These are phyloP conservation scores for Cordyceps pruinosa DNA, from an alignment of 2,329 filamentous ascomycete genomes.

Conservation along the genomic window DNA sequence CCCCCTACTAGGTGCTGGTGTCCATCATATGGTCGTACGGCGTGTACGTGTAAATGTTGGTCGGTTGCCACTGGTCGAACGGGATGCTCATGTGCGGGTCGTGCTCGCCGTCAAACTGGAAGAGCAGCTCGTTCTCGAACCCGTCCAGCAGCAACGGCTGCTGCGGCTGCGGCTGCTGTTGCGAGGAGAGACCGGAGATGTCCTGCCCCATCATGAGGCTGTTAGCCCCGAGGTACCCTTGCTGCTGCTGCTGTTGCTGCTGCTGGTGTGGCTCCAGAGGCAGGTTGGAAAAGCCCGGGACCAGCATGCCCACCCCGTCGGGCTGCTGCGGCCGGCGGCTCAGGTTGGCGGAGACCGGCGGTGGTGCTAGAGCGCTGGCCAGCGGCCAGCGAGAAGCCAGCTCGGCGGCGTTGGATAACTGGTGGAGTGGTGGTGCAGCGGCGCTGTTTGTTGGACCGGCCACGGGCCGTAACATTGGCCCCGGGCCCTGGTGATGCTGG, in stretches of 20 bases:
- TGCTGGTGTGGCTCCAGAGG: slow-evolving; percentile 12
- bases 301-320: slow-evolving; percentile 35
- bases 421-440: slow-evolving; percentile 12
- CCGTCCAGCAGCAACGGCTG: slow-evolving; percentile 31
- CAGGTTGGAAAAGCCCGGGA: slow-evolving; percentile 33
- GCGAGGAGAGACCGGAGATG: background rate
- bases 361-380: background rate
- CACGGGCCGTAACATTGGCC: background rate
- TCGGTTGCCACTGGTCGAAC: background rate
- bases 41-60: slow-evolving; percentile 12
- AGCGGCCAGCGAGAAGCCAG: background rate
- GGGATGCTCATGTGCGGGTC: background rate
- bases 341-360: slow-evolving; percentile 13
- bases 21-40: slow-evolving; percentile 5
- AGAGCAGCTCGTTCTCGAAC: slow-evolving; percentile 39
- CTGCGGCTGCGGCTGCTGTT: slow-evolving; percentile 19
- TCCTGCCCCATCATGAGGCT: background rate
- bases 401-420: background rate
- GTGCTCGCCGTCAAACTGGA: slow-evolving; percentile 32
- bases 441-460: background rate
- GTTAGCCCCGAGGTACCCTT: background rate
- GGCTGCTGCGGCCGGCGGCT: slow-evolving; percentile 17
- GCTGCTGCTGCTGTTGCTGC: slow-evolving; percentile 9
- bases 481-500: slow-evolving; percentile 4
- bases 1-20: slow-evolving; percentile 4